Evolutionary conservation across 768 basidiomycete species (phyloP), one percentile per base, ranked within the genome.

Genomic region (Epithele typhae): DNA sequence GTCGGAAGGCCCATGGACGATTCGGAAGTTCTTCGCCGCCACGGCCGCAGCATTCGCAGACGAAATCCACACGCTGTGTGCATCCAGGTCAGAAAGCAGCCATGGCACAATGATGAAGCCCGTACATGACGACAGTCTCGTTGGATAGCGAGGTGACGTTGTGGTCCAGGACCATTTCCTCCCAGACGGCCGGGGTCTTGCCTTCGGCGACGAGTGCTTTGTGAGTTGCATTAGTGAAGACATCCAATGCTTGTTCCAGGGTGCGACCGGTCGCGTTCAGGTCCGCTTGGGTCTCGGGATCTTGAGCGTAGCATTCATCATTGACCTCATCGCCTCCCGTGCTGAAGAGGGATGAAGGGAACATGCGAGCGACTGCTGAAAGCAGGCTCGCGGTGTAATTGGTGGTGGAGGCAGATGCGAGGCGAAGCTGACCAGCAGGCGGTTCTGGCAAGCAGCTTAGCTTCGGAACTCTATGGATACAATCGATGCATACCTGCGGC

Each of bases 311-410:
- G 60, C 87, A 88, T 12, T 70, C 70, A 3, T 64, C 61, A 48
- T 92, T 91, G 49, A 92, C 60, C 55, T 92, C 89, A 52, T 92
- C 91, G 0, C 92, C 91, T 0, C 92, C 92, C 0, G 88, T 87
- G 53, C 79, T 78, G 55, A 93, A 82, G 51, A 87, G 71, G n/a
- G 57, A 70, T 3, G 79, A 78, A 0, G 79, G 76, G 2, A 87
- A 60, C 21, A 72, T 66, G 15, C 65, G 58, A 1, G 82, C 79
- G 11, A 81, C 72, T 0, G 76, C 66, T 0, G 63, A 64, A 56
- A 92, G 63, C 12, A 93, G 57, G 7, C 61, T 64, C 0, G 72
- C 60, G 0, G 81, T 77, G 46, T 89, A 92, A 34, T 77, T 69
- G 46, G 78, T 66, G 7, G 82, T 83, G 2, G 70, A 74, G 0